Evolutionary conservation across 495 filamentous ascomycete genomes (phyloP).

Genomic region (Durotheca rogersii): DNA sequence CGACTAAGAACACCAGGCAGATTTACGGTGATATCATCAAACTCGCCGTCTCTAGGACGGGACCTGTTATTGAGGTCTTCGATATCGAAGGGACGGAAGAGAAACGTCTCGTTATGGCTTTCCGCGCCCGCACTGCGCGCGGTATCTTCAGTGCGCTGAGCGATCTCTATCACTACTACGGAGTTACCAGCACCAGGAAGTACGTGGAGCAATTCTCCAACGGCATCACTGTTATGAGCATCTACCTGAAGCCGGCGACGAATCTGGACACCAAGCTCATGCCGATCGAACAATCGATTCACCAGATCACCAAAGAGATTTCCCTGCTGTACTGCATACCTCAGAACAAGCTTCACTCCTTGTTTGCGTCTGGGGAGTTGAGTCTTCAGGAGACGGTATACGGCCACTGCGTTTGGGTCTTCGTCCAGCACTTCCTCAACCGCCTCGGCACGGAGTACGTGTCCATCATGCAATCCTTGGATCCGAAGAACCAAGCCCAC

Average conservation of each 20-base stretch:
- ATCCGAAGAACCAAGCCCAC: conserved; percentile 70
- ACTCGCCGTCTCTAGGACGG: conserved; percentile 75
- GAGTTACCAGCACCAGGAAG: conserved; percentile 91
- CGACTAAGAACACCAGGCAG: conserved; percentile 89
- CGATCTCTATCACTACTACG: conserved; percentile 98
- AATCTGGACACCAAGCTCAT: conserved; percentile 49
- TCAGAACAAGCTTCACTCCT: conserved; percentile 87
- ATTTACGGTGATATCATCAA: conserved; percentile 92
- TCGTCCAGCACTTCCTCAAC: conserved; percentile 96
- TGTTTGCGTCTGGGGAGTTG: conserved; percentile 84
- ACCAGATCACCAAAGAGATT: conserved; percentile 98
- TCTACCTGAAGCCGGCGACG: conserved; percentile 78
- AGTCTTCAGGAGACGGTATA: conserved; percentile 97
- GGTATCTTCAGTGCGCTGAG: conserved; percentile 94
- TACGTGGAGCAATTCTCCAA: conserved; percentile 99
- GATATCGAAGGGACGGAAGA: conserved; percentile 89
- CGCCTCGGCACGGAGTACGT: conserved; percentile 89
- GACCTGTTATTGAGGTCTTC: conserved; percentile 96
- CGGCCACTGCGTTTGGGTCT: conserved; percentile 95
- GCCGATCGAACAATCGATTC: conserved; percentile 85
- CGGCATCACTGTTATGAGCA: conserved; percentile 92
- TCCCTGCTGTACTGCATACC: conserved; percentile 97
- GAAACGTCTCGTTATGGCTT: conserved; percentile 91
- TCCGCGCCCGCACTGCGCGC: conserved; percentile 86
- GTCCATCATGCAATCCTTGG: conserved; percentile 78